Percentiles rank a stretch among this genome's conserved stretches.
phyloP scores from a whole-genome alignment of 495 filamentous ascomycete genomes.

The Ramalina intermedia region DNA sequence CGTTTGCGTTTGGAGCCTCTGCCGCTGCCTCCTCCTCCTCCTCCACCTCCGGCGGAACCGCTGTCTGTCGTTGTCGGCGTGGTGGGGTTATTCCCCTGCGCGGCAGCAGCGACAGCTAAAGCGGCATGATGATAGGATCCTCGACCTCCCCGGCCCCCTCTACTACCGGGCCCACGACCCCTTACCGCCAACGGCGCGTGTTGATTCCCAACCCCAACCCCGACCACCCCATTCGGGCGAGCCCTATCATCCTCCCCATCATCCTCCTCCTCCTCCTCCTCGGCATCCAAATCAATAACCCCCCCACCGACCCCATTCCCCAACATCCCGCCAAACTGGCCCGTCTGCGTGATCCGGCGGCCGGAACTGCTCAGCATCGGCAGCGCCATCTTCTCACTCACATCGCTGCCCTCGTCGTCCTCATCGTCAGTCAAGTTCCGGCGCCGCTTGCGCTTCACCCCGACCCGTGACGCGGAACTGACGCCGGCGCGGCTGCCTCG shows the following conservation, averaged over 20 bases:
- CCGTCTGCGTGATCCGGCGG: constrained; percentile 61
- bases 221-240: not conserved
- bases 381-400: constrained; percentile 33
- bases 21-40: not conserved
- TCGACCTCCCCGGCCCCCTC: no score
- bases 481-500: constrained; percentile 7
- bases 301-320: not conserved
- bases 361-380: constrained; percentile 71
- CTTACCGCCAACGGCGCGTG: no score
- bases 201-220: not conserved
- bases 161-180: no score
- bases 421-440: constrained; percentile 28
- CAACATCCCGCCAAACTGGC: constrained; percentile 7
- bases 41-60: not conserved
- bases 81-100: no score
- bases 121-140: no score
- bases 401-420: constrained; percentile 33
- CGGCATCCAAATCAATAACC: not conserved
- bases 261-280: not conserved
- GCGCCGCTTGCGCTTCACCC: constrained; percentile 30
- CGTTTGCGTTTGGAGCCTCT: constrained; percentile 7
- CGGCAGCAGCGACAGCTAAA: no score
- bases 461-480: not conserved
- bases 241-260: not conserved
- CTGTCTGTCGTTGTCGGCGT: constrained; percentile 10